Base-by-base conservation (phyloP, 2,329 filamentous ascomycete species). In the Fusarium brevicatenulatum region DNA sequence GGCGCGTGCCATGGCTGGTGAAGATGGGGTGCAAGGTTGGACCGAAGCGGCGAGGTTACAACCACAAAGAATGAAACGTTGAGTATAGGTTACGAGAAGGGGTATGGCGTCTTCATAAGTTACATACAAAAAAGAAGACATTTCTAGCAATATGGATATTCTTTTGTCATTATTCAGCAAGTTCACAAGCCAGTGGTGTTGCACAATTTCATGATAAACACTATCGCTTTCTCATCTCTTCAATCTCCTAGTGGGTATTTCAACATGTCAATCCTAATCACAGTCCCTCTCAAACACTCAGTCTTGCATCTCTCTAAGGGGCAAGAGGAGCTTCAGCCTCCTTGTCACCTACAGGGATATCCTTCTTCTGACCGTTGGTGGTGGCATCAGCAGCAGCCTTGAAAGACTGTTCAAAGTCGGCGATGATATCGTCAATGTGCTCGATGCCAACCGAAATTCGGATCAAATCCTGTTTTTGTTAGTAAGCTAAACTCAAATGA, bases 341-440 rank as follows among this genome's bases (percentile, higher is more conserved):
- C 80, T 85, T 85, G 16, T 65, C 69, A 15, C 56, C 60, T 15
- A 40, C 46, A 16, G 74, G 69, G 55, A 75, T 71, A n/a, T 72
- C 66, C 54, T 75, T 70, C 66, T 77, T 53, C 61, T 72, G 78
- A 5, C 77, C 80, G 50, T 80, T 77, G 12, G 80, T 82, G n/a
- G 78, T 83, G 8, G 86, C 82, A 12, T 85, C 87, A 30, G 82
- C 78, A 1, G 89, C 87, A 32, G 89, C 87, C 80, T 90, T 88
- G 83, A 98, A 97, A 0, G 93, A 93, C 86, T 97, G 95, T 82
- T 95, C 92, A 81, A 98, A 98, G 83, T 98, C 95, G 77, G 91
- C 92, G 79, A 97, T 96, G 78, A 98, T 98, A 80, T 98, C 95
- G 85, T 97, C 95, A 80, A 98, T 97, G 82, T 98, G 95, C 85